phyloP scores from a whole-genome alignment of 345 rosid species.

The Balakata baccata region DNA sequence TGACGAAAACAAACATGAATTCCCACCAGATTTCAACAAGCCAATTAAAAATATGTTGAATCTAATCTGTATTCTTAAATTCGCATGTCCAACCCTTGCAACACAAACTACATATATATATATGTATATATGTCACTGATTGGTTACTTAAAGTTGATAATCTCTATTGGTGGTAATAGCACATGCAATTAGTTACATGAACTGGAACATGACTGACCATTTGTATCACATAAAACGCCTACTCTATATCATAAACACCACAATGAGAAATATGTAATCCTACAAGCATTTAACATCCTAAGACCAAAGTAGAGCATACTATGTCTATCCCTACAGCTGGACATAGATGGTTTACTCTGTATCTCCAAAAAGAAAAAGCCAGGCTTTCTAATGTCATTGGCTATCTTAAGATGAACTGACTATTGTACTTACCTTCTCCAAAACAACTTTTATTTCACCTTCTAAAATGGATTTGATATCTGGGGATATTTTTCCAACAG shows the following conservation, averaged over 20 bases:
- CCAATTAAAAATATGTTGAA: background rate
- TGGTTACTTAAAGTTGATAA: background rate
- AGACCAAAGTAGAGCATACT: background rate
- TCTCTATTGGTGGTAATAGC: constrained; percentile 1
- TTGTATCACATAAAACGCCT: constrained; percentile 1
- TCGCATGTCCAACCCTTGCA: background rate
- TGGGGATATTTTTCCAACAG: constrained; percentile 42
- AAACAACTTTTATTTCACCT: constrained; percentile 40
- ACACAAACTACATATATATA: background rate
- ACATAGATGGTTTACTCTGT: background rate
- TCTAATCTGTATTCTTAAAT: constrained; percentile 1
- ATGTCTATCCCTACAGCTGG: constrained; percentile 11
- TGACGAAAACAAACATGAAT: background rate
- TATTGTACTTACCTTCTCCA: constrained; percentile 42
- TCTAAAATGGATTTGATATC: constrained; percentile 43
- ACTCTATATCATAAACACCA: background rate
- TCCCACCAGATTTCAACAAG: background rate
- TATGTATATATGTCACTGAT: background rate
- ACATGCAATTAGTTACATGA: background rate
- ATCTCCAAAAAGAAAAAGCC: background rate
- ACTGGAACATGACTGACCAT: constrained; percentile 2
- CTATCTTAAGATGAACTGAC: background rate
- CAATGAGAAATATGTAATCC: background rate
- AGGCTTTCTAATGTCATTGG: background rate
- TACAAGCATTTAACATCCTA: constrained; percentile 1